A percentile compares a stretch with the other conserved stretches of the same genome.
These are phyloP conservation scores for Galeopsis tetrahit DNA, from an alignment of 257 asterid genomes.

Conservation along the genomic window DNA sequence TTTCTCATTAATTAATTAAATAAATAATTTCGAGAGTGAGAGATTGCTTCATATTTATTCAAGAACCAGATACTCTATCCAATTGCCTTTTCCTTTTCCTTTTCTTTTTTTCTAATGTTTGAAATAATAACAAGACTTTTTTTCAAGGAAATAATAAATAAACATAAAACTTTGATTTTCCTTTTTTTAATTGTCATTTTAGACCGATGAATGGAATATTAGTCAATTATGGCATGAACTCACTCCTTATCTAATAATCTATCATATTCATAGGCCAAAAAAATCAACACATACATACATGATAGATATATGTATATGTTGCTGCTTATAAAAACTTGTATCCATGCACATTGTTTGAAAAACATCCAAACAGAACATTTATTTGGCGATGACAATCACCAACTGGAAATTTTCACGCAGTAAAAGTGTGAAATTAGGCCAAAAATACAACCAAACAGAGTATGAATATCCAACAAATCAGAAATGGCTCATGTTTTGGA, in stretches of 20 bases:
- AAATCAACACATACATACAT: not conserved
- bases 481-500: slow-evolving; percentile 62
- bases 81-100: not conserved
- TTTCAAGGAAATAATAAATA: not conserved
- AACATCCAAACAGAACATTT: not conserved
- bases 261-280: not conserved
- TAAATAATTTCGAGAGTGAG: not conserved
- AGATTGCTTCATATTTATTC: slow-evolving; percentile 33
- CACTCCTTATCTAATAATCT: not conserved
- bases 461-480: slow-evolving; percentile 30
- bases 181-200: not conserved
- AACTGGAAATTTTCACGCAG: slow-evolving; percentile 56
- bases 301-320: not conserved
- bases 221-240: slow-evolving; percentile 34
- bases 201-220: slow-evolving; percentile 14
- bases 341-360: slow-evolving; percentile 26
- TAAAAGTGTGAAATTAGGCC: slow-evolving; percentile 57
- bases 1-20: not conserved
- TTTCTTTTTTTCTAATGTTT: not conserved
- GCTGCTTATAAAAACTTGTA: slow-evolving; percentile 7
- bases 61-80: slow-evolving; percentile 21
- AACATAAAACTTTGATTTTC: not conserved
- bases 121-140: not conserved
- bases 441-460: slow-evolving; percentile 28
- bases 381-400: slow-evolving; percentile 11